phyloP scores from a whole-genome alignment of 2,329 filamentous ascomycete species.

The Pseudogymnoascus sp. region DNA sequence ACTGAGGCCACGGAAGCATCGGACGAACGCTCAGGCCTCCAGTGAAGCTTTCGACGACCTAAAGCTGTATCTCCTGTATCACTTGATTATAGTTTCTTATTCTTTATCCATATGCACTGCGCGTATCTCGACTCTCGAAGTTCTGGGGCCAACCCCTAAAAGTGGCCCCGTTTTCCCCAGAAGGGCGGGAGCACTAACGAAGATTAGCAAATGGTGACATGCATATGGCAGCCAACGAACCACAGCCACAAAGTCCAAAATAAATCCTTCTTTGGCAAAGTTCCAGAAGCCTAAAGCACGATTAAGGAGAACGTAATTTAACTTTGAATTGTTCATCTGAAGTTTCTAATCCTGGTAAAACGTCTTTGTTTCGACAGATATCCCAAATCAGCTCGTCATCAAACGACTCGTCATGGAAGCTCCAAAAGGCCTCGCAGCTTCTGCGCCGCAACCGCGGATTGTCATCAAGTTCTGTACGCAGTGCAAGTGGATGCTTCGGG shows the following conservation, averaged over 20 bases:
- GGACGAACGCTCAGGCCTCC: background rate
- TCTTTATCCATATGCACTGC: background rate
- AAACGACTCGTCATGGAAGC: background rate
- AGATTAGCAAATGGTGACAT: conserved; percentile 4
- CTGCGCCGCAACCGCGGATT: conserved; percentile 55
- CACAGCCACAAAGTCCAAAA: background rate
- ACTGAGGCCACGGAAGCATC: background rate
- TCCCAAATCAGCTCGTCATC: background rate
- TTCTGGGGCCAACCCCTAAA: background rate
- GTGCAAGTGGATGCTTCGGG: conserved; percentile 84
- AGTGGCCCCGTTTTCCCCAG: background rate
- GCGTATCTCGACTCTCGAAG: background rate
- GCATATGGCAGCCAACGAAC: background rate
- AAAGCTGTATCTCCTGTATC: background rate
- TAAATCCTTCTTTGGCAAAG: background rate
- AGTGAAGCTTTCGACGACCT: background rate
- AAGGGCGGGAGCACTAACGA: background rate
- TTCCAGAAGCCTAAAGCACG: background rate
- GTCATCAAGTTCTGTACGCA: conserved; percentile 91
- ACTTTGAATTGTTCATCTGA: background rate
- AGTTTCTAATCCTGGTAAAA: background rate
- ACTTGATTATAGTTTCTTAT: background rate
- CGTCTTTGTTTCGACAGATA: background rate
- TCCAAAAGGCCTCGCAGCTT: background rate
- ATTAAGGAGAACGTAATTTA: background rate